Evolutionary conservation across 2,329 filamentous ascomycete species (phyloP), one percentile per base, ranked within the genome.

Genomic region (Claviceps arundinis): DNA sequence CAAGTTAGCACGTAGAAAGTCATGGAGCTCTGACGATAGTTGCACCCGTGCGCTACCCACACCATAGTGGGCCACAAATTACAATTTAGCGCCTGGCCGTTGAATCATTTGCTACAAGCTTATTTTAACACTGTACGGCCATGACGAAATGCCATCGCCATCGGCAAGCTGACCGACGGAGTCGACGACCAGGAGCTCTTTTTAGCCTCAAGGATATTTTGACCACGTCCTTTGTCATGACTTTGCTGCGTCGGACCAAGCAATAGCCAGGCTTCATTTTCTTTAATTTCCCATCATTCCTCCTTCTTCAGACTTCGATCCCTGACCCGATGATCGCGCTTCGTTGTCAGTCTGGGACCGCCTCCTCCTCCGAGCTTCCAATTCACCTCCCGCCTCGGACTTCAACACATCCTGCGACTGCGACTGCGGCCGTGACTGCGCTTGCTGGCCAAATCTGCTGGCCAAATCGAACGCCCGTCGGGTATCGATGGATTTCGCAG

Each of bases 361-460:
- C 42, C 47, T 41, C 37, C 22, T 13, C 46, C 30, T 42, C 46
- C 16, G 37, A 45, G 37, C 30, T 37, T 44, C 14, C 26, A 16
- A 45, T 40, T 8, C 3, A 14, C 11, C 30, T 7, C 6, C 9
- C 45, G 3, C 14, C 42, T 42, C 34, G 34, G 38, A 48, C 22
- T n/a, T 50, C 40, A 51, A 30, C 41, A 41, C 34, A 34, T 44
- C 41, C 19, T 19, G 41, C 52, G 40, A 37, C 43, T 37, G 51
- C 51, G 44, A 46, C 44, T 47, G 53, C 50, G 30, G 9, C 30
- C 30, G 30, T 9, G 30, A 34, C 46, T 37, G 51, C 47, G 47
- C 50, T 47, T 47, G 53, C 50, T 5, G 48, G 54, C 50, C 37
- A 47, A 44, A 38, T 50, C 50, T 47, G 53, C 50, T 5, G 48